Evolutionary conservation across 2,329 filamentous ascomycete species (phyloP).

Genomic region (Chaetomium olivaceum): DNA sequence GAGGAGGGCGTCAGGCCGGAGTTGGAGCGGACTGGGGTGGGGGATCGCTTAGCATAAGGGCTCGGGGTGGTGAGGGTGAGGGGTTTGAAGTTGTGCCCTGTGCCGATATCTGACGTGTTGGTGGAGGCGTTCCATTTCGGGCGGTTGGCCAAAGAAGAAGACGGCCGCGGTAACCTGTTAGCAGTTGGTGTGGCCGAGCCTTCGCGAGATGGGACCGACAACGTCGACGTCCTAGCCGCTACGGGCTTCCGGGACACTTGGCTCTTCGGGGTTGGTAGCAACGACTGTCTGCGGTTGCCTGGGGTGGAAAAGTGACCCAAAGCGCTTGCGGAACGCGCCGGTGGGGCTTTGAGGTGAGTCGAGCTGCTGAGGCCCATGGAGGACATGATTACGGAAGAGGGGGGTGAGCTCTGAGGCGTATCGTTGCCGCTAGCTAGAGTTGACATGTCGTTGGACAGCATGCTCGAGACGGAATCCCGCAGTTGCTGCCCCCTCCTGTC

Average conservation of each 20-base stretch:
- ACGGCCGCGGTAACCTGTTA: conserved; percentile 47
- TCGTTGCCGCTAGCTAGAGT: conserved; percentile 68
- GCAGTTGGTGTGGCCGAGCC: conserved; percentile 53
- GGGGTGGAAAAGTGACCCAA: conserved; percentile 50
- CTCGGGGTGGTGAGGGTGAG: conserved; percentile 61
- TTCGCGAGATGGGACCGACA: conserved; percentile 43
- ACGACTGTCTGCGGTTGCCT: conserved; percentile 48
- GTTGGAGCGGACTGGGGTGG: conserved; percentile 44
- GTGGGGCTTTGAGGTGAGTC: conserved; percentile 40
- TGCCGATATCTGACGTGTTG: conserved; percentile 62
- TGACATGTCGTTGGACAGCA: conserved; percentile 77
- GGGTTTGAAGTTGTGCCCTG: conserved; percentile 69
- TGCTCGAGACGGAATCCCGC: conserved; percentile 89
- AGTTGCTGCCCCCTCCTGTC: conserved; percentile 70
- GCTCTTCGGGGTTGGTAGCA: conserved; percentile 47
- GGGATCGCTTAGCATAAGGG: conserved; percentile 52
- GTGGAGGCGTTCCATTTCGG: conserved; percentile 73
- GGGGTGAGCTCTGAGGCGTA: conserved; percentile 68
- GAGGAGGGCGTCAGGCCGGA: conserved; percentile 48
- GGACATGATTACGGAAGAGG: conserved; percentile 63
- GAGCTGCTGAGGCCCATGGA: conserved; percentile 47
- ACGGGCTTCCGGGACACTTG: conserved; percentile 46
- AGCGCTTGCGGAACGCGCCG: conserved; percentile 51
- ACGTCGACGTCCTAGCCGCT: conserved; percentile 48
- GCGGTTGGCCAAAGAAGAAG: conserved; percentile 53